Conservation (phyloP, 139 green algal genomes). For the Gonium pectorale region DNA sequence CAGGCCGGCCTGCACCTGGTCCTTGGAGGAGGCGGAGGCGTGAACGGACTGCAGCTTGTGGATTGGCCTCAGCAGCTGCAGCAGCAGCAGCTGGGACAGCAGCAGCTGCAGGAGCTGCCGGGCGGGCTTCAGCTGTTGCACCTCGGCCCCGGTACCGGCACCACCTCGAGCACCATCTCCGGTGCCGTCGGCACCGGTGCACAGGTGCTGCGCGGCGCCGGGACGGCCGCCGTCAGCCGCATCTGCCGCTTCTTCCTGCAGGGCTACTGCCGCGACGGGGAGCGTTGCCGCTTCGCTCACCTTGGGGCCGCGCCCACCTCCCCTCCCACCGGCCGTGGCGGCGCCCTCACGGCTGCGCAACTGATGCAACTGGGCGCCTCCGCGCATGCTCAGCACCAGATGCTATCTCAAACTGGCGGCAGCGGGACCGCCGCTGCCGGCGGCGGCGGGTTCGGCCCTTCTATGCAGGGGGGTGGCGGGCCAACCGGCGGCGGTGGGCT, state of each 20-base stretch:
- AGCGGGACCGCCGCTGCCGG: no score
- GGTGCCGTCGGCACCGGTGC: neutral
- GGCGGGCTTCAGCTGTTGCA: neutral
- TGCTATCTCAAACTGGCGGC: neutral
- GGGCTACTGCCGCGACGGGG: conserved; percentile 41
- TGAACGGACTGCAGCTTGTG: neutral
- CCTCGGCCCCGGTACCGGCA: neutral
- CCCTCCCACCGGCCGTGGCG: neutral
- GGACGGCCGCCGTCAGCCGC: neutral
- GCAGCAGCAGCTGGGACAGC: neutral
- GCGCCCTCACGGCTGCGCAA: neutral
- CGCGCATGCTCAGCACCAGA: neutral
- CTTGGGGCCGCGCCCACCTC: neutral
- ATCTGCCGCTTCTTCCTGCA: conserved; percentile 39
- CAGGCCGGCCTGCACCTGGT: neutral
- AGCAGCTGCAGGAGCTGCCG: neutral
- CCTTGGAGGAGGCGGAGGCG: no score
- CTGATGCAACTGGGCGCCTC: conserved; percentile 1
- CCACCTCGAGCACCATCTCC: neutral
- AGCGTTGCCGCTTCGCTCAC: conserved; percentile 39
- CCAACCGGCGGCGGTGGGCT: no score
- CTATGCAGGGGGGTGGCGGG: no score
- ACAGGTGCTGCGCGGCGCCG: neutral
- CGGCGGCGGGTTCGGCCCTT: no score
- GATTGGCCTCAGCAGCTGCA: neutral